phyloP scores from a whole-genome alignment of 371 early-diverging fungal genomes.

The Mortierella sp. region DNA sequence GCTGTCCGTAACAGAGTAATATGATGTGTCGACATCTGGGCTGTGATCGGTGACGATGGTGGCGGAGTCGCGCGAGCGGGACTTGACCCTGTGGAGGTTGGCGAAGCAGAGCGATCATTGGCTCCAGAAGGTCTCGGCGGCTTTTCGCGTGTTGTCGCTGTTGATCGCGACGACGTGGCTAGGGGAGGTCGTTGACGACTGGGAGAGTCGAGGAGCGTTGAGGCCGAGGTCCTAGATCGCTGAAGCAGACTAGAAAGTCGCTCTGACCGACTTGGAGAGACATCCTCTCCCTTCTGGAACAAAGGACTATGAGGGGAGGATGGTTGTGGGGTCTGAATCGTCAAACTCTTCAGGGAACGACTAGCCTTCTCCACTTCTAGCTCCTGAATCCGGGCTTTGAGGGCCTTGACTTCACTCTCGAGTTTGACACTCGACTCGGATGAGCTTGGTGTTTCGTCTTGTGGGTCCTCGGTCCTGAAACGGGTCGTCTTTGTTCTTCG shows the following conservation, averaged over 20 bases:
- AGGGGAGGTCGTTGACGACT: slow-evolving; percentile 1
- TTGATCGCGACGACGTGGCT: background rate
- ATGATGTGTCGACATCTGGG: slow-evolving; percentile 19
- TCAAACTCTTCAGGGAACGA: slow-evolving; percentile 26
- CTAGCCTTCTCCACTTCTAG: slow-evolving; percentile 48
- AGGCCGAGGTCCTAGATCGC: slow-evolving; percentile 11
- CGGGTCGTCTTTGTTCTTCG: slow-evolving; percentile 21
- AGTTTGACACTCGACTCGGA: slow-evolving; percentile 18
- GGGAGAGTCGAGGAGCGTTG: slow-evolving; percentile 11
- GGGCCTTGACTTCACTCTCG: slow-evolving; percentile 40
- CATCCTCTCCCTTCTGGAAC: slow-evolving; percentile 7
- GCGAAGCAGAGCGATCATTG: background rate
- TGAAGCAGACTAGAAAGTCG: slow-evolving; percentile 16
- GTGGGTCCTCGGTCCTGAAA: slow-evolving; percentile 13
- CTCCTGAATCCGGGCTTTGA: slow-evolving; percentile 46
- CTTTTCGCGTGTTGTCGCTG: background rate
- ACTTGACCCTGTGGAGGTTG: slow-evolving; percentile 8
- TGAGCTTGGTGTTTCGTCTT: slow-evolving; percentile 3
- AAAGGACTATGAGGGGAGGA: slow-evolving; percentile 3
- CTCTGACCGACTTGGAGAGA: slow-evolving; percentile 16
- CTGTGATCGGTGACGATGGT: background rate
- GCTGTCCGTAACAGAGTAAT: slow-evolving; percentile 31
- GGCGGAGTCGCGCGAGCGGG: slow-evolving; percentile 4
- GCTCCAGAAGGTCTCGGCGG: background rate
- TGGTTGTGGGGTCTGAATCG: slow-evolving; percentile 16